Evolutionary conservation across 164 flowering plant species (phyloP).

Genomic region (Litsea cubeba): DNA sequence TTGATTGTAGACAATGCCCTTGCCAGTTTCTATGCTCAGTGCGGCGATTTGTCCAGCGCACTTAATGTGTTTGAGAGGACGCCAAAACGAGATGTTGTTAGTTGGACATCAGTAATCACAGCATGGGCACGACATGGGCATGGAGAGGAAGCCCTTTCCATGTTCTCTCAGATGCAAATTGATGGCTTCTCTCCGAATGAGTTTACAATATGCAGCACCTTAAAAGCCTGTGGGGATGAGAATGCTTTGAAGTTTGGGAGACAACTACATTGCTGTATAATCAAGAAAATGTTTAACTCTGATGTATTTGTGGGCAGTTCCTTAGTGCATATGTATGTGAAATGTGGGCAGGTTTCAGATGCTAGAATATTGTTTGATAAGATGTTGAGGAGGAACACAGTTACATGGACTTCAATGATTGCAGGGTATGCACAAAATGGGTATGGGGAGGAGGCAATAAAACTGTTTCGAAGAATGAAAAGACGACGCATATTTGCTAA

Average conservation of each 20-base stretch:
- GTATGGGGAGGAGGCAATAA: constrained; percentile 67
- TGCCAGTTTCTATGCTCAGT: constrained; percentile 58
- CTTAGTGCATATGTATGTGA: constrained; percentile 70
- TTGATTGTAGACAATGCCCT: constrained; percentile 61
- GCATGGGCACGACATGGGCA: constrained; percentile 58
- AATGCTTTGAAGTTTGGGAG: constrained; percentile 53
- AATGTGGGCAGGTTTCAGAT: constrained; percentile 53
- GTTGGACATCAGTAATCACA: constrained; percentile 72
- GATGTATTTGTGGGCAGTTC: constrained; percentile 76
- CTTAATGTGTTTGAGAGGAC: constrained; percentile 49
- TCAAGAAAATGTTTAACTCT: constrained; percentile 46
- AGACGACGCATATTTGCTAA: constrained; percentile 51
- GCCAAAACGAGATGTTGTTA: constrained; percentile 56
- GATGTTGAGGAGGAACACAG: constrained; percentile 64
- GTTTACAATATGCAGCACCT: constrained; percentile 55
- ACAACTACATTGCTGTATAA: constrained; percentile 58
- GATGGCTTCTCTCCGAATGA: constrained; percentile 58
- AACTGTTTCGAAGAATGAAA: constrained; percentile 59
- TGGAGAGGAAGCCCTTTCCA: constrained; percentile 40
- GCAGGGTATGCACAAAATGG: constrained; percentile 75
- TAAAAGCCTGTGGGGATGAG: constrained; percentile 77
- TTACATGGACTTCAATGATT: constrained; percentile 86
- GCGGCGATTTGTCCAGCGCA: constrained; percentile 47
- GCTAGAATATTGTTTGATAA: constrained; percentile 52
- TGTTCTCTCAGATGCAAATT: constrained; percentile 48